phyloP scores from a whole-genome alignment of 148 eudicot genomes.

The Tetragonia tetragonoides region DNA sequence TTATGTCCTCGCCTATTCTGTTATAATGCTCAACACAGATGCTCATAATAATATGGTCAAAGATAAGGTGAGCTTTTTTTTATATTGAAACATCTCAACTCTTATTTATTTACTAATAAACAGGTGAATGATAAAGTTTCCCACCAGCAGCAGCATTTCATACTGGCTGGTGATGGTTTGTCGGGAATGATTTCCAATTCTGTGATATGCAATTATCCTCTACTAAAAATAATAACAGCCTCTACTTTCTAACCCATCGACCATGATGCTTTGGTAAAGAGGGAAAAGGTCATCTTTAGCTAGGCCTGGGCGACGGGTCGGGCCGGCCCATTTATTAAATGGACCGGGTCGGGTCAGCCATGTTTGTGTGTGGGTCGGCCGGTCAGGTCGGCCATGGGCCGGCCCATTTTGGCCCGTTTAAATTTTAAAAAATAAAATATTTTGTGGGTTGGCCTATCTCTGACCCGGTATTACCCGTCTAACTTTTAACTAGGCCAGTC shows the following conservation, averaged over 20 bases:
- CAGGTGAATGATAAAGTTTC: background rate
- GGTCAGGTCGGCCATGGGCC: no score
- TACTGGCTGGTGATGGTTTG: background rate
- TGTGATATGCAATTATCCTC: background rate
- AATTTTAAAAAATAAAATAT: no score
- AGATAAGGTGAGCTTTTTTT: constrained; percentile 67
- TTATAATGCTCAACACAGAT: constrained; percentile 97
- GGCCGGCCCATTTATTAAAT: no score
- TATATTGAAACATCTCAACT: background rate
- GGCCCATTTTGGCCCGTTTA: no score
- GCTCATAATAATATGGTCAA: constrained; percentile 97
- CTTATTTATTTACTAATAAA: background rate
- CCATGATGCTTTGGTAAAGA: no score
- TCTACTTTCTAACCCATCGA: background rate
- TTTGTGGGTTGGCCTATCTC: no score
- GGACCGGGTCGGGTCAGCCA: no score
- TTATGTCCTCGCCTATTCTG: constrained; percentile 98
- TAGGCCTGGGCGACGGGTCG: no score
- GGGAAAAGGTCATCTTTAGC: no score
- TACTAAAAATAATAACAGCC: background rate
- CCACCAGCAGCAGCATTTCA: background rate
- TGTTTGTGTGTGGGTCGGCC: no score
- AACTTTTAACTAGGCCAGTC: no score
- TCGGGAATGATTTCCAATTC: background rate
- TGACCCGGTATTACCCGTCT: no score